Percentiles rank a stretch among this genome's conserved stretches.
Evolutionary conservation across 2,329 filamentous ascomycete genomes (phyloP).

Genomic region (Nemania sp.): DNA sequence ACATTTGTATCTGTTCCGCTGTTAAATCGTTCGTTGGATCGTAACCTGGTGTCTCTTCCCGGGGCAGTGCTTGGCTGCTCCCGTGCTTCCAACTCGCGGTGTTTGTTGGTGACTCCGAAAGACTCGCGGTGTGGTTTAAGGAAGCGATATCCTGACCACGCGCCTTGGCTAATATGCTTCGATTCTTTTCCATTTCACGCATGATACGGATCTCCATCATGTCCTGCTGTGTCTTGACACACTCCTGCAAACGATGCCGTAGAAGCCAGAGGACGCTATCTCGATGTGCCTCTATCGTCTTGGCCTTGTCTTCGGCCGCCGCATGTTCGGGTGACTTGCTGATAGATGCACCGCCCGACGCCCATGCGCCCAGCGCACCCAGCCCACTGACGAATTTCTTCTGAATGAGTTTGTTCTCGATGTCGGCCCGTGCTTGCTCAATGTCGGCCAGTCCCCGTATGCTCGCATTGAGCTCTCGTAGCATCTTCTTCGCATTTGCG

Average conservation of each 20-base stretch:
- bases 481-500: slow-evolving; percentile 79
- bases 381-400: slow-evolving; percentile 70
- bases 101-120: slow-evolving; percentile 30
- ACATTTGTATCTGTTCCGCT: slow-evolving; percentile 86
- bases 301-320: slow-evolving; percentile 70
- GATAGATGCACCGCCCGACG: slow-evolving; percentile 62
- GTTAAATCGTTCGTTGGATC: slow-evolving; percentile 61
- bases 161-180: slow-evolving; percentile 78
- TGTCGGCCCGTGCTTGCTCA: slow-evolving; percentile 79
- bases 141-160: slow-evolving; percentile 41
- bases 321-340: slow-evolving; percentile 66
- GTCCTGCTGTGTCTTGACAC: slow-evolving; percentile 74
- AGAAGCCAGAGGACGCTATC: slow-evolving; percentile 86
- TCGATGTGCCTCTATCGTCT: slow-evolving; percentile 69
- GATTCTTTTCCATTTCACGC: slow-evolving; percentile 85
- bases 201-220: slow-evolving; percentile 93
- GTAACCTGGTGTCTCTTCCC: slow-evolving; percentile 32
- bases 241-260: slow-evolving; percentile 73
- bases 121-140: slow-evolving; percentile 15
- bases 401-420: slow-evolving; percentile 68
- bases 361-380: slow-evolving; percentile 67
- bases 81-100: slow-evolving; percentile 22
- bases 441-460: slow-evolving; percentile 81
- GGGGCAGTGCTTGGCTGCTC: slow-evolving; percentile 30
- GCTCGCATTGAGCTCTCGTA: slow-evolving; percentile 81